A percentile compares a stretch with the other conserved stretches of the same genome.
Conservation (phyloP, 768 basidiomycete species). For the Cystofilobasidium ferigula region DNA sequence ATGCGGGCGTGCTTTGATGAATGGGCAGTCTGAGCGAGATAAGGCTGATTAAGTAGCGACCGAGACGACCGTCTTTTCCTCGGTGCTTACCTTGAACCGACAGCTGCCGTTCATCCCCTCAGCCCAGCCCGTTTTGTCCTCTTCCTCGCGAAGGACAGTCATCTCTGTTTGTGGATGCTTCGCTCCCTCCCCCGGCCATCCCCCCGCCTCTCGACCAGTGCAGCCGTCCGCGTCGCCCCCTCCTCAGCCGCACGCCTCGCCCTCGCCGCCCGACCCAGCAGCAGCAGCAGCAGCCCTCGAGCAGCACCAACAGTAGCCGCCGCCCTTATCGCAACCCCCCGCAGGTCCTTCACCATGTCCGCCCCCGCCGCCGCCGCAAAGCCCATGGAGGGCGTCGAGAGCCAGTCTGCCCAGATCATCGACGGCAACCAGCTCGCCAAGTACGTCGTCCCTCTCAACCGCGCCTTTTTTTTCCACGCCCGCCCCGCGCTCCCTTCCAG, state of each 20-base stretch:
- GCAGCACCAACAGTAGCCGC: background rate
- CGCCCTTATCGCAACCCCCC: background rate
- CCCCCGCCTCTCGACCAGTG: too few species aligned
- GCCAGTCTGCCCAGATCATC: slow-evolving; percentile 48
- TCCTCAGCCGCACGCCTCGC: background rate
- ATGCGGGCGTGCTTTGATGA: too few species aligned
- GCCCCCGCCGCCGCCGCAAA: slow-evolving; percentile 14
- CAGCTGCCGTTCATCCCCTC: too few species aligned
- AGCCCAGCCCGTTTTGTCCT: too few species aligned
- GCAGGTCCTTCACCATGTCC: slow-evolving; percentile 12
- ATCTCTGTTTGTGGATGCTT: too few species aligned
- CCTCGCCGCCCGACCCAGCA: background rate
- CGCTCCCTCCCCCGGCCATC: too few species aligned
- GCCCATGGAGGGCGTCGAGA: slow-evolving; percentile 26
- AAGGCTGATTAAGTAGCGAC: too few species aligned
- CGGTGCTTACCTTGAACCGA: too few species aligned
- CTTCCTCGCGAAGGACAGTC: too few species aligned
- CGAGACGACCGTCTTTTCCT: too few species aligned
- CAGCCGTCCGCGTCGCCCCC: background rate
- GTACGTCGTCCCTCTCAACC: slow-evolving; percentile 41
- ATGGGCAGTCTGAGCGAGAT: too few species aligned
- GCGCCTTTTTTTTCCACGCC: slow-evolving; percentile 13
- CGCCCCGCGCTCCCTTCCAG: slow-evolving; percentile 4
- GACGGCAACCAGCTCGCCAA: slow-evolving; percentile 77
- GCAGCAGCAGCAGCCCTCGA: background rate